These are phyloP conservation scores for Boletus rubescentipes DNA, from an alignment of 768 basidiomycete species.

Conservation along the genomic window DNA sequence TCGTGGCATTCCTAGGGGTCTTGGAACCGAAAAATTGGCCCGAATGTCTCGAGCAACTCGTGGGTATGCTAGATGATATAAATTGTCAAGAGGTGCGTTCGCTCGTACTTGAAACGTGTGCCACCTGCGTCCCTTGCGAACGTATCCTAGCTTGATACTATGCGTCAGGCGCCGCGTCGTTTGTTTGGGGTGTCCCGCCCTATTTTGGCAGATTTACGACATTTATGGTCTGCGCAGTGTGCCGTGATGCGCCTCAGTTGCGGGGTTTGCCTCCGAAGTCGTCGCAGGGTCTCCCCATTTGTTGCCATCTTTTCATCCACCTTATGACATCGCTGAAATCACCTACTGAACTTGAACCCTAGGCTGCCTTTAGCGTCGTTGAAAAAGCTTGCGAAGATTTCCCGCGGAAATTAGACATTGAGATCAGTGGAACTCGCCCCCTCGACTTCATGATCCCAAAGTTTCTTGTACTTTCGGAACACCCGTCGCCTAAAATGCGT, in stretches of 20 bases:
- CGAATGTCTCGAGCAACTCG: conserved; percentile 85
- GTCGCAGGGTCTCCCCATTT: not conserved
- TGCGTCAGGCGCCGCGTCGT: not conserved
- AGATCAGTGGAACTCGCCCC: conserved; percentile 89
- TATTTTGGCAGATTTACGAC: conserved; percentile 5
- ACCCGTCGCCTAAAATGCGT: conserved; percentile 85
- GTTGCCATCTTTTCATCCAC: not conserved
- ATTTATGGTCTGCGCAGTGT: not conserved
- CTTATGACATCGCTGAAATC: not conserved
- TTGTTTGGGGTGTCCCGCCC: conserved; percentile 5
- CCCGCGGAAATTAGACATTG: conserved; percentile 91
- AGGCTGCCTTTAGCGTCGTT: conserved; percentile 92
- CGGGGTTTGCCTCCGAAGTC: conserved; percentile 1
- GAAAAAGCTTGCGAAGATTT: conserved; percentile 98
- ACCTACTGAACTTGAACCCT: conserved; percentile 16
- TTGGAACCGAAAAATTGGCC: conserved; percentile 94
- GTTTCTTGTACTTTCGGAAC: conserved; percentile 86
- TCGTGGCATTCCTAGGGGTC: conserved; percentile 84
- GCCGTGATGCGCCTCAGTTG: conserved; percentile 2
- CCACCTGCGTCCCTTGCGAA: not conserved
- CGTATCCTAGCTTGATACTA: not conserved
- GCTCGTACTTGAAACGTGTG: not conserved
- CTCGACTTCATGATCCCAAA: conserved; percentile 97
- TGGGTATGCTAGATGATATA: conserved; percentile 76
- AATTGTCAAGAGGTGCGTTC: conserved; percentile 83